Base-by-base conservation (phyloP, 768 basidiomycete genomes). In the Cyclocybe aegerita region DNA sequence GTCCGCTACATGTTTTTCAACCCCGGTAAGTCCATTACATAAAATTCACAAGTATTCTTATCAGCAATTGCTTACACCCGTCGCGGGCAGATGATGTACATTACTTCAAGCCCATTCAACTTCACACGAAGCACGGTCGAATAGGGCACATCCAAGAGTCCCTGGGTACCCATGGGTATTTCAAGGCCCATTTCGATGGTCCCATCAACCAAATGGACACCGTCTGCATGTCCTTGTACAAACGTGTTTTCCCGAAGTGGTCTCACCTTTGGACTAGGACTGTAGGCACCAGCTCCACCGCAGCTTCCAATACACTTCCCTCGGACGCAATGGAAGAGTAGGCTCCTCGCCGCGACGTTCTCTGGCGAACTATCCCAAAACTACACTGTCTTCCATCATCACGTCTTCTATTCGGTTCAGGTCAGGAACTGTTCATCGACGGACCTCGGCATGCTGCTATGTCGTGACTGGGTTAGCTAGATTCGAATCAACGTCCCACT, bases 1-100 rank as follows among this genome's bases (percentile, higher is more conserved):
- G 86, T 99, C 59, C 86, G 96, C 48, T 98, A 98, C 75, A 91
- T 99, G 92, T 98, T 98, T 75, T 98, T 99, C 80, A 88, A 95
- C 67, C 60, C 85, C 36, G 88, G 88, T 89, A 57, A 30, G 77
- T 53, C 49, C 49, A 31, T 16, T 42, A n/a, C 40, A 30, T 42
- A 44, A 23, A 48, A 50, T 40, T 44, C 32, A 31, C 4, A 23
- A 3, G 29, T 55, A 38, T 50, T 31, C 55, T 58, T 51, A 29
- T 29, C 15, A 36, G 23, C 52, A 34, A 44, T 48, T 39, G 42
- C 48, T 46, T 17, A 59, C 10, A 33, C 35, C 42, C 40, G 39
- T 37, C 23, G 40, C 37, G 42, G 9, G 12, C 62, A 83, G 92
- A 93, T 40, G 96, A 98, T 65, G 81, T 98, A 43, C 76, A 81